phyloP scores from a whole-genome alignment of 2,329 filamentous ascomycete genomes.

The Allantophomopsis cytisporea region DNA sequence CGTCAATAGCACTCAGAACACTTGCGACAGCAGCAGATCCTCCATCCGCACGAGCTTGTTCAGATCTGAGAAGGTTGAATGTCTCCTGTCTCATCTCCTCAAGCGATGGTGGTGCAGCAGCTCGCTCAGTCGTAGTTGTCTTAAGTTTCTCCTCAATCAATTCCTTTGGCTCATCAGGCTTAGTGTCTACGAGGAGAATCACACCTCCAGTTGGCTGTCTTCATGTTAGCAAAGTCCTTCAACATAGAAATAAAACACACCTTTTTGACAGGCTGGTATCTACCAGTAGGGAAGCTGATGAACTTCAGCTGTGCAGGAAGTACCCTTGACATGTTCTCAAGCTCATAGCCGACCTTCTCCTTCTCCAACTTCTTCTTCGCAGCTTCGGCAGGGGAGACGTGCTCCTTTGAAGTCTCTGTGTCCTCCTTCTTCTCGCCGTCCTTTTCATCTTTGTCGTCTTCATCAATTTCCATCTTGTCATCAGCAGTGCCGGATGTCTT shows the following conservation, averaged over 20 bases:
- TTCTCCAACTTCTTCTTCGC: slow-evolving; percentile 85
- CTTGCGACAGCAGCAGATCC: slow-evolving; percentile 61
- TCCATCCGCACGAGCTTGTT: slow-evolving; percentile 19
- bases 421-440: slow-evolving; percentile 49
- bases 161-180: slow-evolving; percentile 63
- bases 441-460: slow-evolving; percentile 36
- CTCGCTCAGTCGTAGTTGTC: slow-evolving; percentile 55
- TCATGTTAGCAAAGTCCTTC: slow-evolving; percentile 23
- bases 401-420: slow-evolving; percentile 36
- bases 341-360: slow-evolving; percentile 91
- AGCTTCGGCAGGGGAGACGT: slow-evolving; percentile 32
- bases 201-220: slow-evolving; percentile 80
- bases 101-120: slow-evolving; percentile 26
- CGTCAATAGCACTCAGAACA: slow-evolving; percentile 76
- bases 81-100: slow-evolving; percentile 15
- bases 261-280: slow-evolving; percentile 90
- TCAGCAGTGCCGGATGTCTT: slow-evolving; percentile 37
- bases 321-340: slow-evolving; percentile 94
- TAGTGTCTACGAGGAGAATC: slow-evolving; percentile 76
- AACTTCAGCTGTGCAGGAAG: slow-evolving; percentile 89
- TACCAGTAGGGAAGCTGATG: slow-evolving; percentile 78
- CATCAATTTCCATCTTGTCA: slow-evolving; percentile 84
- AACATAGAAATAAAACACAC: slow-evolving; percentile 31
- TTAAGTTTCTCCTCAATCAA: slow-evolving; percentile 87
- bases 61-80: slow-evolving; percentile 23